phyloP scores from a whole-genome alignment of 2,329 filamentous ascomycete species.

The Microdochium bolleyi region DNA sequence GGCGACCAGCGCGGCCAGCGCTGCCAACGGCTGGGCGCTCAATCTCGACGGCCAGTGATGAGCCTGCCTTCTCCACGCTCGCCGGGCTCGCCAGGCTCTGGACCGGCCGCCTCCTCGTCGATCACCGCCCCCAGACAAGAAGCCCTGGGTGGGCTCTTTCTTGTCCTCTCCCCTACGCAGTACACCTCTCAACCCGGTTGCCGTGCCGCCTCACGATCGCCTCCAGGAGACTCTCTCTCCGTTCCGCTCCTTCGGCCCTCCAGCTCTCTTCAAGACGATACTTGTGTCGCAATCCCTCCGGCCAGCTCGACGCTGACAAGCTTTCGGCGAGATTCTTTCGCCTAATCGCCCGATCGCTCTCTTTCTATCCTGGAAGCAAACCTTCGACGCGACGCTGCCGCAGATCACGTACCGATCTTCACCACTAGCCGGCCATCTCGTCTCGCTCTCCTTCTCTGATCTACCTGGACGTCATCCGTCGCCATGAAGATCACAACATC shows the following conservation, averaged over 20 bases:
- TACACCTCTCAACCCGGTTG: neutral
- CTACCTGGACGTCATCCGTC: conserved; percentile 2
- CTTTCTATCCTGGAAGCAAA: neutral
- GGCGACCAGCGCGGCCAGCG: too few relatives aligned
- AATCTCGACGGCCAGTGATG: too few relatives aligned
- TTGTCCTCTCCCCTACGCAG: neutral
- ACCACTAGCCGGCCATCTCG: conserved; percentile 1
- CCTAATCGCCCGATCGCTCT: too few relatives aligned
- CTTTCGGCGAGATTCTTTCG: neutral
- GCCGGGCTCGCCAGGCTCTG: too few relatives aligned
- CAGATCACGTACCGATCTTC: conserved; percentile 1
- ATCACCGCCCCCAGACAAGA: neutral
- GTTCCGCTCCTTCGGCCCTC: neutral
- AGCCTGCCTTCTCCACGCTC: too few relatives aligned
- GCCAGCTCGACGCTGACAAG: conserved; percentile 1
- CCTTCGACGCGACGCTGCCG: neutral
- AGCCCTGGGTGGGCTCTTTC: neutral
- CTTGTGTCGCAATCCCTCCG: conserved; percentile 1
- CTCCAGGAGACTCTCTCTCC: neutral
- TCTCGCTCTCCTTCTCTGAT: neutral
- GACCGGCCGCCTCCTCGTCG: neutral
- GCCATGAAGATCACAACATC: conserved; percentile 47
- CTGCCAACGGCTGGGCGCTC: too few relatives aligned
- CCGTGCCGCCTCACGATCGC: neutral
- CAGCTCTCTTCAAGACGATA: neutral